Percentiles rank a stretch among this genome's conserved stretches.
These are phyloP conservation scores for Dipodascopsis uninucleata DNA, from an alignment of 805 yeast genomes.

Conservation along the genomic window DNA sequence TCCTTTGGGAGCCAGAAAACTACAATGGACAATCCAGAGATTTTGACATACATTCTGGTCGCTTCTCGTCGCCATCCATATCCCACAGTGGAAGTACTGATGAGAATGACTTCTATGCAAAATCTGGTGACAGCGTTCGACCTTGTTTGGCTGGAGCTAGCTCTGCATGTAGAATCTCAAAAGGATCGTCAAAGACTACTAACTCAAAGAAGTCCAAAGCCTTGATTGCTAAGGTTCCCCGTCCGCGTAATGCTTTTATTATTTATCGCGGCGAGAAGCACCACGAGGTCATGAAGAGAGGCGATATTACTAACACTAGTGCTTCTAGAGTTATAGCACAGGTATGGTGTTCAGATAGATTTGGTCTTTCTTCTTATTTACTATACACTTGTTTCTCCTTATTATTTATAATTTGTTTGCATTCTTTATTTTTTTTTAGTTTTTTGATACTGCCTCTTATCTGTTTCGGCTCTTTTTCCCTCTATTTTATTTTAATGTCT, in stretches of 20 bases:
- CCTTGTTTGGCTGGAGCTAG: no score
- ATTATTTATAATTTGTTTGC: background rate
- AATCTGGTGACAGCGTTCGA: no score
- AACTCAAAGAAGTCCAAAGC: background rate
- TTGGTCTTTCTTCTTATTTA: background rate
- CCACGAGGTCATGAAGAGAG: constrained; percentile 12
- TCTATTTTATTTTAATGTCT: no score
- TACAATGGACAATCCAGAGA: no score
- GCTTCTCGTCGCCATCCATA: no score
- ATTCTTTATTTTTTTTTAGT: background rate
- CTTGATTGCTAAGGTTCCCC: constrained; percentile 14
- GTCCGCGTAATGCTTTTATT: constrained; percentile 20
- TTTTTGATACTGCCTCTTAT: no score
- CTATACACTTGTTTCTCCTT: background rate
- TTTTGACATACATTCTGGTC: no score
- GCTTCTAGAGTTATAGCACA: constrained; percentile 18
- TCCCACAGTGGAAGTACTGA: background rate
- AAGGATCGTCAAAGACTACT: background rate
- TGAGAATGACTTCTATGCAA: background rate
- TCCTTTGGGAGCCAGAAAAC: no score
- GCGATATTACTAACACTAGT: constrained; percentile 13
- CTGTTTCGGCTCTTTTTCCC: background rate
- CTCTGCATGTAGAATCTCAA: no score
- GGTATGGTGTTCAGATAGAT: constrained; percentile 5
- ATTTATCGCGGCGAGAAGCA: constrained; percentile 17